Evolutionary conservation across 1,139 yeast species (phyloP), one percentile per base, ranked within the genome.

Genomic region (Candida tunisiensis): DNA sequence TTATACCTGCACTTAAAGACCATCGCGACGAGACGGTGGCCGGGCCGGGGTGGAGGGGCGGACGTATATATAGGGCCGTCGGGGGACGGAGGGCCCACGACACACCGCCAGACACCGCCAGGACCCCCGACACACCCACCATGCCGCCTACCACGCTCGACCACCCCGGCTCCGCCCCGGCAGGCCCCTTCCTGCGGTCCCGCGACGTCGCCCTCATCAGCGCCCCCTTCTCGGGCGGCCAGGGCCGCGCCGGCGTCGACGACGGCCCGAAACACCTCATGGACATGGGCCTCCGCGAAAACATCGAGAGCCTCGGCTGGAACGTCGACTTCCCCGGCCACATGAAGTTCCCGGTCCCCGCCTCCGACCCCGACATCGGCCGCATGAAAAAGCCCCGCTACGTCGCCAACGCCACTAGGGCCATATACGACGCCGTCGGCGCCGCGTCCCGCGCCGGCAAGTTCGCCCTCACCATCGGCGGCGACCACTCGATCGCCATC

Each of bases 181-280:
- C n/a, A n/a, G n/a, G n/a, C n/a, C n/a, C n/a, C n/a, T n/a, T n/a
- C n/a, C n/a, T n/a, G n/a, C n/a, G n/a, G n/a, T n/a, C n/a, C n/a
- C n/a, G n/a, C n/a, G n/a, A n/a, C 80, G 25, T 15, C 10, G 25
- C 15, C 13, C 57, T 83, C 31, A 68, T 83, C 38, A 62, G 74
- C 16, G 94, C 93, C 0, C 94, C 95, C 29, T 83, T 83, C 49
- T 72, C 85, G 20, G 96, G 95, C n/a, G 98, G 98, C 33, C 98
- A 85, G 53, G 91, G 85, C 28, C 78, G 79, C 44, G 69, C 74
- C 19, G 98, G 98, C 31, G 95, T 85, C 22, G 96, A 85, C 45
- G 66, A 72, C 32, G 98, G 95, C 16, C 96, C 98, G n/a, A 68
- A 73, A 35, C 74, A 69, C 48, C 61, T 85, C 36, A 51, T 82